phyloP scores from a whole-genome alignment of 306 rosid species.

The Macrotyloma uniflorum region DNA sequence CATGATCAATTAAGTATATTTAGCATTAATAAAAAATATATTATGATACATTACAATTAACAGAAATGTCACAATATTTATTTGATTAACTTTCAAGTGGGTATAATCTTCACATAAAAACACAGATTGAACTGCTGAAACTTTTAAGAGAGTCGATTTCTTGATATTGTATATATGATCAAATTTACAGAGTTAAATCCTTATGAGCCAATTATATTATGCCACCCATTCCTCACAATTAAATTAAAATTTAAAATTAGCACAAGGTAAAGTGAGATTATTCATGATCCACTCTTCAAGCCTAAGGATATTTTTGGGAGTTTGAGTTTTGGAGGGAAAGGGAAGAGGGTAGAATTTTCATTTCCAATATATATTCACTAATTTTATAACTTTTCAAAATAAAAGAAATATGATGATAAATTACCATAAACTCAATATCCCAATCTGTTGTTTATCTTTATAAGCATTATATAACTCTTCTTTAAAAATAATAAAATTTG shows the following conservation, averaged over 20 bases:
- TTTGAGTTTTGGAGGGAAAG: background rate
- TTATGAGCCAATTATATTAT: background rate
- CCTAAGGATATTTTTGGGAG: background rate
- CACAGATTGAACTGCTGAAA: conserved; percentile 10
- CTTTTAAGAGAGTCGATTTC: conserved; percentile 1
- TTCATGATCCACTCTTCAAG: background rate
- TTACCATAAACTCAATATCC: background rate
- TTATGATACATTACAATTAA: background rate
- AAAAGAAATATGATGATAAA: background rate
- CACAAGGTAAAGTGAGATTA: background rate
- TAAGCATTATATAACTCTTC: background rate
- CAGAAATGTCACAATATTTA: background rate
- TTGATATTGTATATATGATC: background rate
- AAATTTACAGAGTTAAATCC: conserved; percentile 9
- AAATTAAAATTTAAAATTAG: conserved; percentile 11
- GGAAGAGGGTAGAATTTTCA: background rate
- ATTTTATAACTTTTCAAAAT: background rate
- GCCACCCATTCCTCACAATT: background rate
- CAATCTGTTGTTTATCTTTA: background rate
- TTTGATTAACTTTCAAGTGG: conserved; percentile 22
- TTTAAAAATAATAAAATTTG: background rate
- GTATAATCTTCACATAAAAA: background rate
- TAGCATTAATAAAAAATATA: background rate
- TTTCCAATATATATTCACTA: background rate
- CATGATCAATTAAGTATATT: conserved; percentile 13